Evolutionary conservation across 164 flowering plant species (phyloP).

Genomic region (Berberis thunbergii): DNA sequence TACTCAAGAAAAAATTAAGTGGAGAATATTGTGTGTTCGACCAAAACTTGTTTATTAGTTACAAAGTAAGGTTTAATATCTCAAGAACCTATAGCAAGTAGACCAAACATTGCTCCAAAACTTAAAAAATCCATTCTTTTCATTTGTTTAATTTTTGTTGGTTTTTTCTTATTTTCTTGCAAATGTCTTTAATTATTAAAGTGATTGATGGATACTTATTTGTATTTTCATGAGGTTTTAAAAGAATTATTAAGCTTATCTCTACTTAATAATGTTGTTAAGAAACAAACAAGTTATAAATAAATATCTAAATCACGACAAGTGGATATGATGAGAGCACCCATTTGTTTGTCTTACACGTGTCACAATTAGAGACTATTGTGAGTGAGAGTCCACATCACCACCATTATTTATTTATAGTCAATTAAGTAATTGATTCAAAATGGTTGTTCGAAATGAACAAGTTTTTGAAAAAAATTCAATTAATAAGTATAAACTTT

Average conservation of each 20-base stretch:
- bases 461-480: too few species aligned
- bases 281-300: slow-evolving; percentile 8
- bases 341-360: neutral
- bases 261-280: neutral
- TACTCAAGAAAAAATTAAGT: too few species aligned
- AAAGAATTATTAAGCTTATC: slow-evolving; percentile 2
- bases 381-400: neutral
- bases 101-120: neutral
- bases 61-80: neutral
- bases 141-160: too few species aligned
- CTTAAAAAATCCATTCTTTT: too few species aligned
- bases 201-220: slow-evolving; percentile 5
- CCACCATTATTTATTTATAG: too few species aligned
- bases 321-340: neutral
- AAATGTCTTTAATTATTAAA: neutral
- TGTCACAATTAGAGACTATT: neutral
- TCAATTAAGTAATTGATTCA: too few species aligned
- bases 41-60: neutral
- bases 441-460: too few species aligned
- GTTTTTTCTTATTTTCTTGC: neutral
- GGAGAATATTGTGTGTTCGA: neutral
- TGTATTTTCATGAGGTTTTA: neutral
- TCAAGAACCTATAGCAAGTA: neutral
- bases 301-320: neutral
- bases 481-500: too few species aligned